Percentiles rank a stretch among this genome's conserved stretches.
Conservation (phyloP, 139 green algal genomes). For the Desmodesmus armatus region DNA sequence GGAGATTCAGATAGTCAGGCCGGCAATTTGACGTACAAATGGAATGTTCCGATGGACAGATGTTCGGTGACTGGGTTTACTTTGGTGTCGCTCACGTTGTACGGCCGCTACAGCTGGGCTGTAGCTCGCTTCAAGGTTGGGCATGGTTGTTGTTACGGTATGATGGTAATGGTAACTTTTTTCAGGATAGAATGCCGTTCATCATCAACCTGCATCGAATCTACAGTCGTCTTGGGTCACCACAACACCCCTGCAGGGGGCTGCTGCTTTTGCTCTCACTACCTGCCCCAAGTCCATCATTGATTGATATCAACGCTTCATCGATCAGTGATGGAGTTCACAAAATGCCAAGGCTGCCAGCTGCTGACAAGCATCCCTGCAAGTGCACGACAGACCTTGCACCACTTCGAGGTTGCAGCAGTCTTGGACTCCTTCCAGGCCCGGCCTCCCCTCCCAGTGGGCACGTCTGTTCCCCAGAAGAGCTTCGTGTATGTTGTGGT, state of each 20-base stretch:
- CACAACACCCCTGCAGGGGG: neutral
- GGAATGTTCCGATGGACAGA: too few species aligned
- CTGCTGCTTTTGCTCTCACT: neutral
- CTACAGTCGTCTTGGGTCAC: neutral
- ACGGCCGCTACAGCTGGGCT: too few species aligned
- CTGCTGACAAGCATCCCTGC: constrained; percentile 25
- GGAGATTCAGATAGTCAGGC: neutral
- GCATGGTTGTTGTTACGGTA: neutral
- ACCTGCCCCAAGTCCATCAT: neutral
- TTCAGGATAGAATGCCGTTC: neutral
- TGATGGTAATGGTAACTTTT: neutral
- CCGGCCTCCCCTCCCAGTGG: neutral
- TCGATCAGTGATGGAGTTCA: too few species aligned
- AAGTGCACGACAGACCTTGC: neutral
- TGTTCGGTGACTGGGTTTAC: too few species aligned
- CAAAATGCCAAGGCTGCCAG: constrained; percentile 11
- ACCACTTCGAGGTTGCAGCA: constrained; percentile 27
- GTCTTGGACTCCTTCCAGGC: constrained; percentile 17
- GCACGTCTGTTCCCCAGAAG: neutral
- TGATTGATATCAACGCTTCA: neutral
- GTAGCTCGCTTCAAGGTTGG: too few species aligned
- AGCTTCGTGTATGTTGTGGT: constrained; percentile 7
- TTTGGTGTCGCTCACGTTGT: too few species aligned
- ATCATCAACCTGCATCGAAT: neutral
- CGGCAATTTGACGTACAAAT: too few species aligned